phyloP scores from a whole-genome alignment of 139 green algal species.

The Tetraselmis chui region DNA sequence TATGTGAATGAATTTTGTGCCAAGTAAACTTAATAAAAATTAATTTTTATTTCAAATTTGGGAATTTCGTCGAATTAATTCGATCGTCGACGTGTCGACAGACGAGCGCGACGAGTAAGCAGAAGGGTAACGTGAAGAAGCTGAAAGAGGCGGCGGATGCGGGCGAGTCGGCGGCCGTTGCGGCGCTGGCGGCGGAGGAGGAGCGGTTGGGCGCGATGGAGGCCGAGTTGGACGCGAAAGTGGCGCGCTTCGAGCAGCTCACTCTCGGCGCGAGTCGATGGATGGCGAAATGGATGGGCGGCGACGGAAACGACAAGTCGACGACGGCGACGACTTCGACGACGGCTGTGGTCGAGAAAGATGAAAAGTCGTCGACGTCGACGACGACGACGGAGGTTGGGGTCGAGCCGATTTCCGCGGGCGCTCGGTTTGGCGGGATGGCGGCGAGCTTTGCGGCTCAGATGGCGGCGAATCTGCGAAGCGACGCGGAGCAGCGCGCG shows the following conservation, averaged over 20 bases:
- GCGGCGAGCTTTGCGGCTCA: neutral
- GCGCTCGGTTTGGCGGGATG: neutral
- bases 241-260: neutral
- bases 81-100: too few species aligned
- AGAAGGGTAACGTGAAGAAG: neutral
- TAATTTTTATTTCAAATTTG: too few species aligned
- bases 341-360: neutral
- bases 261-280: neutral
- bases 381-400: neutral
- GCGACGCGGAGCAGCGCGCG: neutral
- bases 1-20: too few species aligned
- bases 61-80: too few species aligned
- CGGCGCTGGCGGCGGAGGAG: neutral
- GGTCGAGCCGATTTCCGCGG: neutral
- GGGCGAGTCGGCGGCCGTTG: neutral
- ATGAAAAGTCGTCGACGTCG: neutral
- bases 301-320: neutral
- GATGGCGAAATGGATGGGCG: neutral
- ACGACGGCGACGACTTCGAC: too few species aligned
- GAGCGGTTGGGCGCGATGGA: neutral
- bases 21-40: too few species aligned
- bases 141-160: neutral
- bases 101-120: neutral
- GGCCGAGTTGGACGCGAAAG: neutral
- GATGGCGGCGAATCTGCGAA: neutral